Evolutionary conservation across 495 filamentous ascomycete genomes (phyloP), one percentile per base, ranked within the genome.

Genomic region (Aspergillus campestris): DNA sequence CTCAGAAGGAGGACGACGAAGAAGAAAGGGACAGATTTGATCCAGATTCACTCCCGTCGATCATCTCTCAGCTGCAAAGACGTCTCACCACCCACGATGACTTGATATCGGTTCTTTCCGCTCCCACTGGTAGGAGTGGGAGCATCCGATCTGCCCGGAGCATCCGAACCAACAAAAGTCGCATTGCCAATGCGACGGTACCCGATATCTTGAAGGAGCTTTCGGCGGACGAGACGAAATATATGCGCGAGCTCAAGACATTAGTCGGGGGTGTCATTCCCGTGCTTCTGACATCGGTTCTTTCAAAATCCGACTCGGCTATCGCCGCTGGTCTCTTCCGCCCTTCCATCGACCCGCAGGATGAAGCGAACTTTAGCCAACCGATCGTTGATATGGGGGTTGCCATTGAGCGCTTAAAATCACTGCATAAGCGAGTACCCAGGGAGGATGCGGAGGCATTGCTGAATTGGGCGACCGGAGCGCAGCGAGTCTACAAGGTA

Each of bases 351-450:
- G 64, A 69, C 40, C 66, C 70, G 5, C 67, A 68, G 8, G 72
- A 77, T 49, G 78, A 82, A 43, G 52, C 74, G 40, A 82, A 78
- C 45, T 80, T 90, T 50, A 90, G 85, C 7, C 86, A 86, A 56
- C 86, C 91, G 6, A 95, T 99, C 39, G 80, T 96, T 13, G 83
- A 89, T 52, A 97, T 99, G 91, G 92, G 92, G 5, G 75, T 96
- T 40, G 79, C 83, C 9, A 76, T 97, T 6, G 89, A 99, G 59
- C 81, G 84, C 40, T 64, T 99, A 31, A 87, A 84, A 59, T 78
- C 75, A 9, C 66, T 86, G 15, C 92, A 99, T 61, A 84, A 78
- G 50, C 77, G 80, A 12, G 86, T 92, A 27, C 88, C 89, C 1
- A 74, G 83, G 40, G 72, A 81, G 12, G 74, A 88, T 55, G 59